Evolutionary conservation across 2,329 filamentous ascomycete species (phyloP), one percentile per base, ranked within the genome.

Genomic region (Neurospora sp.): DNA sequence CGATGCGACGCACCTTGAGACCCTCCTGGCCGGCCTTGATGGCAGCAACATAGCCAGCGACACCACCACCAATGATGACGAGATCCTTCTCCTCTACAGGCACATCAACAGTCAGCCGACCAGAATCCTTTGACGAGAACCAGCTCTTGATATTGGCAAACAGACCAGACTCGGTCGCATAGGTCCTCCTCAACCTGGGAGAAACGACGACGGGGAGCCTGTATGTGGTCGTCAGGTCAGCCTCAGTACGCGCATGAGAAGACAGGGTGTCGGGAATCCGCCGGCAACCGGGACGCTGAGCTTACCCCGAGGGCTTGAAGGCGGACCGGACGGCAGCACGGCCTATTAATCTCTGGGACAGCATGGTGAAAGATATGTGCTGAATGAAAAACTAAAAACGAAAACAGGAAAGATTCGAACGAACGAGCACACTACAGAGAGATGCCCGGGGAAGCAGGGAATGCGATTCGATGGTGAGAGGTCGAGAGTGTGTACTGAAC

Each of bases 1-100:
- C 40, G 39, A 46, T 52, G 39, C 37, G 37, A 65, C 80, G 72
- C 84, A 96, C 94, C 89, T 97, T 98, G 81, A 99, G 82, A 78
- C 96, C 96, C 81, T 97, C 93, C 83, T 99, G 96, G 71, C 94
- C 96, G 78, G 96, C 96, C 86, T 98, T 99, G 86, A 99, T 99
- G 77, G 96, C 96, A 75, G 96, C 95, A 78, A 99, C 96, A 84
- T 99, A 99, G 80, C 96, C 96, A 77, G 95, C 96, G 78, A 98
- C 96, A 84, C 96, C 96, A 81, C 96, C 96, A 78, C 96, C 96
- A 79, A 99, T 97, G 83, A 99, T 94, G 79, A 99, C 91, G 69
- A 99, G 87, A 82, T 99, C 96, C 83, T 97, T 96, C 82, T 97
- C 93, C 82, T 94, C 93, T 93, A 81, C 75, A 72, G 71, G 73